Evolutionary conservation across 108 stramenopile species (phyloP), one percentile per base, ranked within the genome.

Genomic region (Nannochloropsis salina): DNA sequence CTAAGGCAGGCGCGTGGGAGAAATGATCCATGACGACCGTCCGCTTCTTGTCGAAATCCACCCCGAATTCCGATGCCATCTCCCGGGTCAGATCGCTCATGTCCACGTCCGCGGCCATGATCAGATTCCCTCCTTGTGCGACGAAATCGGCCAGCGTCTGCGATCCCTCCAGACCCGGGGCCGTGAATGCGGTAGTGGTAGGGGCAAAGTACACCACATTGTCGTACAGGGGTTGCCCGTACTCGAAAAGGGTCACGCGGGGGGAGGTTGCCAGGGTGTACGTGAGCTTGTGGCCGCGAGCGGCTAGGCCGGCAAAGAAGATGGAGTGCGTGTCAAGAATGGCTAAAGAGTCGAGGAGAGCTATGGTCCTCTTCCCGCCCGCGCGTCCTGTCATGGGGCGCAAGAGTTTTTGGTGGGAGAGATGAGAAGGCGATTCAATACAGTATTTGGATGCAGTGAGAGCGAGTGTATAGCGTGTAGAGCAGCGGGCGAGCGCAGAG

Each of bases 171-270:
- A 86, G 6, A 10, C 15, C 12, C 18, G 83, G 45, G 18, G 83
- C 5, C 42, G 45, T 83, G 51, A 86, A 86, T 20, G 2, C 41
- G 41, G 41, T 81, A 12, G 82, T 83, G 10, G 12, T n/a, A 41
- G 86, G 86, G 21, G 86, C 86, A 40, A 86, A 83, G 43, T 43
- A 45, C 10, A 86, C 18, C 31, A 86, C 3, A 43, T 86, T 86
- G 31, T 86, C 86, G 86, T 82, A 86, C 3, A 86, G 42, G 18
- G 82, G 21, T 41, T 86, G 83, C 42, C 86, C 86, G 51, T 51
- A 86, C 61, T 41, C 41, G 2, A 10, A 42, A 40, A 86, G 47
- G 80, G 22, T 18, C 6, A 86, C 40, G 47, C 44, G 20, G 10
- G 86, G 42, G n/a, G 83, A 31, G 41, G 40, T 81, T 3, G 83